A percentile compares a stretch with the other conserved stretches of the same genome.
phyloP scores from a whole-genome alignment of 345 rosid genomes.

The Salix arbutifolia region DNA sequence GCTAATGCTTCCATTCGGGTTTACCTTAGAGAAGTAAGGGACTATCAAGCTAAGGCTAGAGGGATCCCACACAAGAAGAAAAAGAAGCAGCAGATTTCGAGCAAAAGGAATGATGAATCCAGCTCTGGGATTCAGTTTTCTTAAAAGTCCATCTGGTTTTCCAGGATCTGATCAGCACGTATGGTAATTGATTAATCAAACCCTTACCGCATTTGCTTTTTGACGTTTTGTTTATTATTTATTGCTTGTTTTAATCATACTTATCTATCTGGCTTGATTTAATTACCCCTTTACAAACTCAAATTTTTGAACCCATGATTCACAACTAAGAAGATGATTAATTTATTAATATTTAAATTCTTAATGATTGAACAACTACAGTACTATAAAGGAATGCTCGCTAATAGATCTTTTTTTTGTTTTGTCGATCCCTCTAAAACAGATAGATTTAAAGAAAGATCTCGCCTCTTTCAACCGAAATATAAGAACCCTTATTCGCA shows the following conservation, averaged over 20 bases:
- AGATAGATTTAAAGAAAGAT: too few species aligned
- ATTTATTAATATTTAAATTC: too few species aligned
- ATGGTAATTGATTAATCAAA: neutral
- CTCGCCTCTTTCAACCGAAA: too few species aligned
- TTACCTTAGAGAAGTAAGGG: slow-evolving; percentile 71
- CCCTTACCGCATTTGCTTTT: neutral
- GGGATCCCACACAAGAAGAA: slow-evolving; percentile 88
- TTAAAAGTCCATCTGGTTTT: slow-evolving; percentile 18
- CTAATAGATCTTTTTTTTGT: too few species aligned
- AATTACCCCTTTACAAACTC: too few species aligned
- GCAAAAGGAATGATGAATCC: slow-evolving; percentile 36
- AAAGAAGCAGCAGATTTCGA: slow-evolving; percentile 48
- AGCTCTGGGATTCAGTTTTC: slow-evolving; percentile 44
- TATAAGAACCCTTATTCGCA: too few species aligned
- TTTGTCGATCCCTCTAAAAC: too few species aligned
- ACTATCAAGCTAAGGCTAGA: slow-evolving; percentile 79
- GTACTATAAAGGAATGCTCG: too few species aligned
- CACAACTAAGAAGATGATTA: too few species aligned
- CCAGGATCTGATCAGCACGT: neutral
- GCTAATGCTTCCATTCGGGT: slow-evolving; percentile 67
- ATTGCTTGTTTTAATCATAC: neutral
- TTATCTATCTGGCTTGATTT: too few species aligned
- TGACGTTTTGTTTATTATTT: neutral
- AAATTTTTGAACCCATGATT: too few species aligned
- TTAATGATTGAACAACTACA: too few species aligned